phyloP scores from a whole-genome alignment of 176 grass and related monocot species.

The Zea luxurians region DNA sequence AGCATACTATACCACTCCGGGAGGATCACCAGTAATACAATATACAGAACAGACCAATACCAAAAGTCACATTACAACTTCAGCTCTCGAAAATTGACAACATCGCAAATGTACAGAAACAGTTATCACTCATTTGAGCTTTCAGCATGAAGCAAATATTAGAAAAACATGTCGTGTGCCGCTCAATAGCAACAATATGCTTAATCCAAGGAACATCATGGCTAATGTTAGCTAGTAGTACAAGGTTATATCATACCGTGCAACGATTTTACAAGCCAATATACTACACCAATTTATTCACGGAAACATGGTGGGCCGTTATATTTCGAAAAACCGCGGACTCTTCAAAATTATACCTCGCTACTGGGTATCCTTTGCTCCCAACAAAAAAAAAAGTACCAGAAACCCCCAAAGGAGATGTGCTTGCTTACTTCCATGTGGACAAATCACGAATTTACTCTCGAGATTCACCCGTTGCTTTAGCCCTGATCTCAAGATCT shows the following conservation, averaged over 20 bases:
- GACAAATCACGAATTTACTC: slow-evolving; percentile 29
- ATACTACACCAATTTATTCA: slow-evolving; percentile 29
- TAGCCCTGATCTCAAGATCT: slow-evolving; percentile 70
- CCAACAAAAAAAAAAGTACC: not conserved
- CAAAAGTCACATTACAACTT: not conserved
- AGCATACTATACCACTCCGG: not conserved
- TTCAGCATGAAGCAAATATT: not conserved
- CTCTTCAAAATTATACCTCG: slow-evolving; percentile 18
- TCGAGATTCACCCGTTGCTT: slow-evolving; percentile 63
- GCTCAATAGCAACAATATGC: not conserved
- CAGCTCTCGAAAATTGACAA: not conserved
- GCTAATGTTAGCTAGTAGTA: not conserved
- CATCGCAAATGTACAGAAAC: not conserved
- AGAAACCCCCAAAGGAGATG: not conserved
- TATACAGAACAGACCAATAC: not conserved
- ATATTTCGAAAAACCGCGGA: not conserved
- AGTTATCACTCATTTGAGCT: not conserved
- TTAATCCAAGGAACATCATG: slow-evolving; percentile 5
- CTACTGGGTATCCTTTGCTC: not conserved
- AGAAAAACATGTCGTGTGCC: not conserved
- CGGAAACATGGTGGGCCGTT: not conserved
- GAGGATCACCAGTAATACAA: not conserved
- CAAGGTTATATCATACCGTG: not conserved
- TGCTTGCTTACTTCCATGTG: slow-evolving; percentile 7
- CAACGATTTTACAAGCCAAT: slow-evolving; percentile 11